These are phyloP conservation scores for Cucumis hystrix DNA, from an alignment of 306 rosid genomes.

Conservation along the genomic window DNA sequence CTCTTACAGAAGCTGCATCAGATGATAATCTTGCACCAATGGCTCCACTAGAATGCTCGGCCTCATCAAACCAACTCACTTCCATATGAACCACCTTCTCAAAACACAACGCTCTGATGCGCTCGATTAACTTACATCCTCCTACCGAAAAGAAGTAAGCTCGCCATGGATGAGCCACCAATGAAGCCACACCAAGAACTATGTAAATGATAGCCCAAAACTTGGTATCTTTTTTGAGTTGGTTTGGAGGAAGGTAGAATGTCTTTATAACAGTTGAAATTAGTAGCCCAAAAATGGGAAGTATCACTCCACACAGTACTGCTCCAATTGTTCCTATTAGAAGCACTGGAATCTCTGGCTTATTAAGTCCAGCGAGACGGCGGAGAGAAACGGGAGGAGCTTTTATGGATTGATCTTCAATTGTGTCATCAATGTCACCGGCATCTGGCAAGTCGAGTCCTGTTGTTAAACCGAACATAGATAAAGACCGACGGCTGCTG, in stretches of 20 bases:
- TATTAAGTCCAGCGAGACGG: constrained; percentile 2
- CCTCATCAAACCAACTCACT: constrained; percentile 8
- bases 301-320: not conserved
- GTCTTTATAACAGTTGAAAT: not conserved
- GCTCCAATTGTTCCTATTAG: constrained; percentile 1
- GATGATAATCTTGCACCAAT: constrained; percentile 4
- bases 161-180: not conserved
- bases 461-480: constrained; percentile 2
- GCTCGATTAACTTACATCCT: not conserved
- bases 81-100: constrained; percentile 9
- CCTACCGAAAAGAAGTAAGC: constrained; percentile 3
- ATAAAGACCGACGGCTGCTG: constrained; percentile 1
- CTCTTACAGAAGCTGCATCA: not conserved
- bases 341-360: constrained; percentile 3
- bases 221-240: not conserved
- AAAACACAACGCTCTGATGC: not conserved
- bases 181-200: not conserved
- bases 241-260: not conserved
- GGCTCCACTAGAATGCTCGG: constrained; percentile 3
- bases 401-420: not conserved
- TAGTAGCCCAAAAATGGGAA: constrained; percentile 1
- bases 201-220: constrained; percentile 8
- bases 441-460: not conserved
- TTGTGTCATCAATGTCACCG: not conserved
- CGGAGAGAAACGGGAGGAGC: not conserved